Conservation (phyloP, 75 land plant genomes). For the Picea glauca region DNA sequence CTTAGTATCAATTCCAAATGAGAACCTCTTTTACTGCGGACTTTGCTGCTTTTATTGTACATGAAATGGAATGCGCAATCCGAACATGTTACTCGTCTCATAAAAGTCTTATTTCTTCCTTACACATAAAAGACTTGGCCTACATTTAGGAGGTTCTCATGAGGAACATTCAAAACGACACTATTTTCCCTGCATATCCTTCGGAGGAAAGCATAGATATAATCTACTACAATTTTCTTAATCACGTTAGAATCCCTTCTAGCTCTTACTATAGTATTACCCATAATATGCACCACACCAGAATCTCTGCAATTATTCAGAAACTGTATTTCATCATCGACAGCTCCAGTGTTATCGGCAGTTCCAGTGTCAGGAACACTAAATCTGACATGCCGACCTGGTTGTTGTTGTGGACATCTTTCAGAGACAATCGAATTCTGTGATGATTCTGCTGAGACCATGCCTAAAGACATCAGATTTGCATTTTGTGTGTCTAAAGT, state of each 20-base stretch:
- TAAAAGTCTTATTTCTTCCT: not conserved
- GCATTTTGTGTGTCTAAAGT: constrained; percentile 19
- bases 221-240: constrained; percentile 65
- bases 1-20: no score
- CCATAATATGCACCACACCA: constrained; percentile 81
- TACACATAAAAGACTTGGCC: constrained; percentile 78
- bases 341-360: constrained; percentile 20
- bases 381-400: not conserved
- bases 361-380: constrained; percentile 19
- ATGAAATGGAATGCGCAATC: not conserved
- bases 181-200: constrained; percentile 76
- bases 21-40: not conserved
- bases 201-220: constrained; percentile 72
- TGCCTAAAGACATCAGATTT: constrained; percentile 15
- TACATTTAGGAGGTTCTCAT: constrained; percentile 76
- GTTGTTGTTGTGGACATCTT: constrained; percentile 15
- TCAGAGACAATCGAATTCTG: constrained; percentile 44
- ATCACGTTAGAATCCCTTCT: constrained; percentile 46
- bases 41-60: not conserved
- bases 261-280: constrained; percentile 72
- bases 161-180: constrained; percentile 69
- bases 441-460: constrained; percentile 24
- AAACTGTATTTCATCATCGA: constrained; percentile 47
- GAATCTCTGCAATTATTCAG: constrained; percentile 57
- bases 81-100: not conserved